A percentile compares a stretch with the other conserved stretches of the same genome.
Evolutionary conservation across 1,139 yeast species (phyloP).

Genomic region (Magnusiomyces paraingens): DNA sequence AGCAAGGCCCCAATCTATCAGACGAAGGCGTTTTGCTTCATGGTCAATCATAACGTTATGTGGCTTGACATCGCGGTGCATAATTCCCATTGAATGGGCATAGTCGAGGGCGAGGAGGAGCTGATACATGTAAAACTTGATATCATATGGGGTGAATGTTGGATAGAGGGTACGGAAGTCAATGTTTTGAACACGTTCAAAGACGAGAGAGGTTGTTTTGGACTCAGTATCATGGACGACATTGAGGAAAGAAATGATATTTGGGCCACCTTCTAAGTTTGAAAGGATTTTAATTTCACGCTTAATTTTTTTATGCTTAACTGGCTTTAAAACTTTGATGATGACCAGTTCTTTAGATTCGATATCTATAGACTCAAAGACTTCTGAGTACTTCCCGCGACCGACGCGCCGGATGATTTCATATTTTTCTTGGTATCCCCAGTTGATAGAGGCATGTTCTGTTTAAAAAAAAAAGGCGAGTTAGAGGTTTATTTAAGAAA

Average conservation of each 20-base stretch:
- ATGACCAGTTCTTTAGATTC: conserved; percentile 39
- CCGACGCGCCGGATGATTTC: conserved; percentile 86
- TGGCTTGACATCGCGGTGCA: conserved; percentile 96
- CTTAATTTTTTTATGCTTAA: conserved; percentile 84
- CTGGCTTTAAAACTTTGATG: conserved; percentile 89
- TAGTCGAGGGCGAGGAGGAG: conserved; percentile 77
- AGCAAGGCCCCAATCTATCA: conserved; percentile 96
- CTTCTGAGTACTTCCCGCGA: conserved; percentile 92
- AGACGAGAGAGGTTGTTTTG: conserved; percentile 86
- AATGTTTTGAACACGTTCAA: conserved; percentile 76
- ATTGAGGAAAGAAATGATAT: conserved; percentile 67
- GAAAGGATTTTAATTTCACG: conserved; percentile 84
- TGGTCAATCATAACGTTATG: conserved; percentile 97
- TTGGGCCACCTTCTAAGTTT: conserved; percentile 75
- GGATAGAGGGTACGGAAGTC: conserved; percentile 86
- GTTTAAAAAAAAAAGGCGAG: not conserved
- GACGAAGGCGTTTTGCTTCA: conserved; percentile 51
- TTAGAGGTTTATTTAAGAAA: not conserved
- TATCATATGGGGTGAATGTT: conserved; percentile 67
- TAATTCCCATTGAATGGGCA: conserved; percentile 91
- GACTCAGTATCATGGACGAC: conserved; percentile 73
- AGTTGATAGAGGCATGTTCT: conserved; percentile 38
- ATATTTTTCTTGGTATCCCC: conserved; percentile 62
- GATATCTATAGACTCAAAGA: conserved; percentile 62
- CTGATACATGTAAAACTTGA: conserved; percentile 79